These are phyloP conservation scores for Myxozyma neotropica DNA, from an alignment of 805 yeast species.

Conservation along the genomic window DNA sequence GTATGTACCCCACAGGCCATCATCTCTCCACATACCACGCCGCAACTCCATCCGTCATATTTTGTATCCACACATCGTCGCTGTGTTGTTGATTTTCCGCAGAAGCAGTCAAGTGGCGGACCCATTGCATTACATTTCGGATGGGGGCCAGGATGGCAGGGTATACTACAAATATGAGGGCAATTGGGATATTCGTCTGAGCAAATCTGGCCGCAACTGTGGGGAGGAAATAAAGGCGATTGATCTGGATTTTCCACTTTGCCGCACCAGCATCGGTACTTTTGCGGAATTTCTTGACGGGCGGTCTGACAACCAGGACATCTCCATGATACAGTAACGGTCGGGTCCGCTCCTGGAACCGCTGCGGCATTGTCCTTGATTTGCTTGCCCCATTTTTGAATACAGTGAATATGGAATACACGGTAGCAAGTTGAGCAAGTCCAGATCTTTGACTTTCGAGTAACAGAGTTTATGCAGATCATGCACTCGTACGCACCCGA, in stretches of 20 bases:
- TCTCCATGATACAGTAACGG: conserved; percentile 59
- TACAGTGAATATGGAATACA: conserved; percentile 84
- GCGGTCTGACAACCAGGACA: conserved; percentile 79
- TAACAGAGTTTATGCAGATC: conserved; percentile 85
- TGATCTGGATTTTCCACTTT: conserved; percentile 63
- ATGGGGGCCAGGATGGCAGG: conserved; percentile 91
- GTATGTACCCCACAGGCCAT: conserved; percentile 74
- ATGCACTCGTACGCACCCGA: conserved; percentile 59
- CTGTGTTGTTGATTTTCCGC: conserved; percentile 70
- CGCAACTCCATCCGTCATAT: conserved; percentile 72
- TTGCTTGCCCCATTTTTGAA: conserved; percentile 80
- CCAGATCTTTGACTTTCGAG: conserved; percentile 69
- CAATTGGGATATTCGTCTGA: conserved; percentile 55
- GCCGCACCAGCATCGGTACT: conserved; percentile 87
- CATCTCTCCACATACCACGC: conserved; percentile 57
- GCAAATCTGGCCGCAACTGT: conserved; percentile 89
- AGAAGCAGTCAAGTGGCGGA: conserved; percentile 66
- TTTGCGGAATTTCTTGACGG: conserved; percentile 52
- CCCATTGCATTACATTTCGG: conserved; percentile 78
- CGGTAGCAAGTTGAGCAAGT: conserved; percentile 76
- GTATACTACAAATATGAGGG: conserved; percentile 70
- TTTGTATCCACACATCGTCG: conserved; percentile 75
- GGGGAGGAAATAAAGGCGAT: conserved; percentile 60
- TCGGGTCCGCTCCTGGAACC: conserved; percentile 9
- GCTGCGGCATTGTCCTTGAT: conserved; percentile 49